Percentiles rank a stretch among this genome's conserved stretches.
These are phyloP conservation scores for Ilex asprella DNA, from an alignment of 257 asterid species.

Conservation along the genomic window DNA sequence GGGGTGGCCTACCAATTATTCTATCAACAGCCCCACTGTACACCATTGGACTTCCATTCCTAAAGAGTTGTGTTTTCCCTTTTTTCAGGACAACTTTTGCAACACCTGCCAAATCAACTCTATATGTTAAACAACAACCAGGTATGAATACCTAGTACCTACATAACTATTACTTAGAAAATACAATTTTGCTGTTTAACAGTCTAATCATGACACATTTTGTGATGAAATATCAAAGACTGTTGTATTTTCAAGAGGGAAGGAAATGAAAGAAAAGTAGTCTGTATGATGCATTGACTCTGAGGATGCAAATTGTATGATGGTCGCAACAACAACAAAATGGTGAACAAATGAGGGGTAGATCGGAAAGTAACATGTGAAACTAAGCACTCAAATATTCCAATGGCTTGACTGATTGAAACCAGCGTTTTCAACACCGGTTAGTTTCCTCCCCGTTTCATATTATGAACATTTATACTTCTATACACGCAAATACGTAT, in stretches of 20 bases:
- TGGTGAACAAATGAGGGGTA: no score
- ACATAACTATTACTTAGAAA: not conserved
- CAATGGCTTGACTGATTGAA: no score
- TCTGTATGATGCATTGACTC: not conserved
- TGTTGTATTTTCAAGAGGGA: not conserved
- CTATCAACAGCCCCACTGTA: slow-evolving; percentile 94
- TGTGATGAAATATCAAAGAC: not conserved
- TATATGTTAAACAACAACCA: not conserved
- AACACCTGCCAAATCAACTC: slow-evolving; percentile 37
- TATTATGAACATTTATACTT: not conserved
- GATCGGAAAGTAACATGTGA: no score
- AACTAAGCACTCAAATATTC: no score
- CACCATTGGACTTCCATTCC: slow-evolving; percentile 92
- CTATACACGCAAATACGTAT: not conserved
- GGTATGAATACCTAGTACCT: not conserved
- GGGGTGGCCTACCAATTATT: slow-evolving; percentile 87
- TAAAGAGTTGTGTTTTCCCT: slow-evolving; percentile 85
- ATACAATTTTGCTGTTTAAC: not conserved
- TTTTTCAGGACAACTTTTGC: slow-evolving; percentile 87
- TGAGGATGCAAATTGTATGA: not conserved
- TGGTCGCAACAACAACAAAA: not conserved
- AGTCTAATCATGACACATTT: not conserved
- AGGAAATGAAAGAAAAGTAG: not conserved
- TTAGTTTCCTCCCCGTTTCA: no score
- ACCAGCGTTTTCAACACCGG: no score